Evolutionary conservation across 305 asterid genomes (phyloP).

Genomic region (Solanum hybrid): DNA sequence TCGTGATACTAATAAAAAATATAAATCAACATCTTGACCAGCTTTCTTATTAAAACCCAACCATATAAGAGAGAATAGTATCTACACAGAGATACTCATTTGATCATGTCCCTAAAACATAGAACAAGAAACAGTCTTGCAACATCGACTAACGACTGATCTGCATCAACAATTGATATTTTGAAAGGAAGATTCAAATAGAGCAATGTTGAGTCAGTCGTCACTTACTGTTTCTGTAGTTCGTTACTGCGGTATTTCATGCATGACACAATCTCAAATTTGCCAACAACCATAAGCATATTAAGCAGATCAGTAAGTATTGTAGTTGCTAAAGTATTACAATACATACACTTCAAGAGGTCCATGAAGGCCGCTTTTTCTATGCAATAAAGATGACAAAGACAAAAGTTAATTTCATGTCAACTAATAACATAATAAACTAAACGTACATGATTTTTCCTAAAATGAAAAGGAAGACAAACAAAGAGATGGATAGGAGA

Average conservation of each 20-base stretch:
- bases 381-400: not conserved
- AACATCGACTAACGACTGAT: not conserved
- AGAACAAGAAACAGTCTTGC: too few relatives aligned
- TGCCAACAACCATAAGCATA: not conserved
- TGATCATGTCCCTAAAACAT: not conserved
- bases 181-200: not conserved
- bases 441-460: not conserved
- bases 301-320: not conserved
- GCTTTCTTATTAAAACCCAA: not conserved
- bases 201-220: not conserved
- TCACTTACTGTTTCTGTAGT: not conserved
- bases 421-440: not conserved
- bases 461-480: not conserved
- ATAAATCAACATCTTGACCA: not conserved
- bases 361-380: too few relatives aligned
- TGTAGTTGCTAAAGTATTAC: too few relatives aligned
- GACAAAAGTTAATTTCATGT: not conserved
- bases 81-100: not conserved
- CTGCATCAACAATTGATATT: not conserved
- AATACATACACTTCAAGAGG: not conserved
- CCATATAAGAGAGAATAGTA: not conserved
- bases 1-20: too few relatives aligned
- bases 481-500: not conserved
- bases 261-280: not conserved
- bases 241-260: too few relatives aligned